Evolutionary conservation across 176 grass and related monocot genomes (phyloP).

Genomic region (Melocanna baccifera): DNA sequence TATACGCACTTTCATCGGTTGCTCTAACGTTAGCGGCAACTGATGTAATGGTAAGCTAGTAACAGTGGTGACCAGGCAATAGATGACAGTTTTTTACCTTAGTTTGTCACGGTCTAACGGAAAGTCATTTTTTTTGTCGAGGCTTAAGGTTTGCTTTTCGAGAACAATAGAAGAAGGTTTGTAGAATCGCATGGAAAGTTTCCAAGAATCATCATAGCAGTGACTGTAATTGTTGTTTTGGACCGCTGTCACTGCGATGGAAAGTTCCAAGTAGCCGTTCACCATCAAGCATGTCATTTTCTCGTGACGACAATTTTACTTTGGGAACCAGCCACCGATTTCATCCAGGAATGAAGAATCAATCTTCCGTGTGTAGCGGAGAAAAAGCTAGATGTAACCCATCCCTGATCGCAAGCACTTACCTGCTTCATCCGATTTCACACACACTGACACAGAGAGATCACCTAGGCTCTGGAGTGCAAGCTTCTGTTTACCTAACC

Average conservation of each 20-base stretch:
- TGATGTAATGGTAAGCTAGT: too few species aligned
- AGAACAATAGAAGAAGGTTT: not conserved
- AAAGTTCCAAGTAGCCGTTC: not conserved
- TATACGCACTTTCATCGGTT: too few species aligned
- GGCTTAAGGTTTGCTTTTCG: not conserved
- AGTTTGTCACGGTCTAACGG: not conserved
- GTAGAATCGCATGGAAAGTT: not conserved
- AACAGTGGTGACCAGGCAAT: not conserved
- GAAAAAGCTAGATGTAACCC: not conserved
- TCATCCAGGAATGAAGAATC: not conserved
- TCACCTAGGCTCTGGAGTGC: not conserved
- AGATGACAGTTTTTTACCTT: not conserved
- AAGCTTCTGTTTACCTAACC: conserved; percentile 20
- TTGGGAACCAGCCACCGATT: not conserved
- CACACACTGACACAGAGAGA: not conserved
- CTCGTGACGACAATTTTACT: not conserved
- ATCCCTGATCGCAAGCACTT: not conserved
- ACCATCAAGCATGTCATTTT: not conserved
- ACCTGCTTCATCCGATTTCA: not conserved
- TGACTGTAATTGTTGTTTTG: not conserved
- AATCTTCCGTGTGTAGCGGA: not conserved
- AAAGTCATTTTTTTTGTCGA: not conserved
- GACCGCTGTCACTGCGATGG: not conserved
- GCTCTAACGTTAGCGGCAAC: too few species aligned
- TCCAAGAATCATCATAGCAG: not conserved